Conservation (phyloP, 805 yeast species). For the Metschnikowia orientalis region DNA sequence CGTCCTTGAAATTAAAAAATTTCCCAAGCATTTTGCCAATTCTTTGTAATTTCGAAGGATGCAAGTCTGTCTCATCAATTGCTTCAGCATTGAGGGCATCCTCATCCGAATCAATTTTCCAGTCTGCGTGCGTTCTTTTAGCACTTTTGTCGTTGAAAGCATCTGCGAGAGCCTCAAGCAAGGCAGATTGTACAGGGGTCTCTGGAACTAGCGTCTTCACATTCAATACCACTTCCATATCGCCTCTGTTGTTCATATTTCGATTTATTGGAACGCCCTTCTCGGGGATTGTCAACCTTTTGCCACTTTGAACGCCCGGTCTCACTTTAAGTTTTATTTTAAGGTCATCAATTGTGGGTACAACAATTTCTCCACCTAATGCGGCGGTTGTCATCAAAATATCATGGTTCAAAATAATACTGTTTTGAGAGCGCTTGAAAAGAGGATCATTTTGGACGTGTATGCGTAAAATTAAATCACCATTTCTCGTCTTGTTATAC, state of each 20-base stretch:
- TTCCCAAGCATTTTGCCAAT: conserved; percentile 56
- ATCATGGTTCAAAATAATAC: conserved; percentile 59
- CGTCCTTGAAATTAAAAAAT: conserved; percentile 46
- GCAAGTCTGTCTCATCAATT: conserved; percentile 33
- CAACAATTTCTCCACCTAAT: conserved; percentile 81
- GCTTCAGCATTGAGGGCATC: conserved; percentile 18
- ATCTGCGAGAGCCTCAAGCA: conserved; percentile 92
- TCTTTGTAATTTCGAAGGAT: conserved; percentile 50
- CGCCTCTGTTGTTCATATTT: conserved; percentile 62
- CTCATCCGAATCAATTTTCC: conserved; percentile 32
- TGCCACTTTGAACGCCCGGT: conserved; percentile 78
- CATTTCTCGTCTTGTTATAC: conserved; percentile 64
- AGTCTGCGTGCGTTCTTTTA: conserved; percentile 52
- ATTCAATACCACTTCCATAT: conserved; percentile 67
- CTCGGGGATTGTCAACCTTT: conserved; percentile 69
- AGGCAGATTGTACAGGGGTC: conserved; percentile 79
- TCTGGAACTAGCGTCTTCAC: conserved; percentile 71
- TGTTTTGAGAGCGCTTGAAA: conserved; percentile 63
- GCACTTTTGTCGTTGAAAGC: conserved; percentile 79
- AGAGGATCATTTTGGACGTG: conserved; percentile 69
- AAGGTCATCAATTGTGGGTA: conserved; percentile 88
- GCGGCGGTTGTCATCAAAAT: conserved; percentile 96
- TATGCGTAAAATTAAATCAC: conserved; percentile 83
- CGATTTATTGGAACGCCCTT: conserved; percentile 76
- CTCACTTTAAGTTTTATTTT: conserved; percentile 74